Base-by-base conservation (phyloP, 2,329 filamentous ascomycete species). In the Cercospora janseana region DNA sequence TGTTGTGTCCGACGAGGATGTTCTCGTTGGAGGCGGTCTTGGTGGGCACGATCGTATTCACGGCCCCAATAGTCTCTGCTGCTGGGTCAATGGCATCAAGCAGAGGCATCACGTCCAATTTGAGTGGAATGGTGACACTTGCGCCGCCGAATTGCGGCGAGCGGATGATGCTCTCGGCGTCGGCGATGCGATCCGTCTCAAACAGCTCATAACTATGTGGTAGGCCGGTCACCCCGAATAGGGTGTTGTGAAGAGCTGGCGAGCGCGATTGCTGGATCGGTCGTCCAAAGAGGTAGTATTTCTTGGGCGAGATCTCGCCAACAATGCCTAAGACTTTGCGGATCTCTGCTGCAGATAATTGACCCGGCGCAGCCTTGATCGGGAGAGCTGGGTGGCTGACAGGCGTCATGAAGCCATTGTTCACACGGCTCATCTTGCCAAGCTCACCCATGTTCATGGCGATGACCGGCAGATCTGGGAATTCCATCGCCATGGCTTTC, bases 81-180 rank as follows among this genome's bases (percentile, higher is more conserved):
- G 93, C 85, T 23, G 85, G 80, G 0, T 89, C 85, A 51, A 96
- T 76, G 46, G 85, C 82, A 65, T 97, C 90, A 10, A 98, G 75
- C 4, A 92, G 71, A 0, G 80, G 77, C 72, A 94, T 89, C 51
- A 97, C 83, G 60, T 95, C 88, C 23, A 93, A 75, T 73, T 98
- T 98, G 47, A 98, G 76, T 1, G 93, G 93, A 43, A 98, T 97
- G 0, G 93, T 98, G 37, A 98, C 89, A 3, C 90, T 96, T 3
- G 88, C 92, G 51, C 93, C 93, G 6, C 93, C 93, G 65, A 98
- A 98, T 59, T 86, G 77, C 1, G 84, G 74, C 1, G 82, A 73
- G 6, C 79, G 80, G 52, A 98, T 84, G 42, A 88, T 71, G 2
- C 80, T 72, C 57, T 75, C 73, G 3, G 95, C 74, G 27, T 86